Evolutionary conservation across 2,329 filamentous ascomycete genomes (phyloP).

Genomic region (Alternaria triticimaculans): DNA sequence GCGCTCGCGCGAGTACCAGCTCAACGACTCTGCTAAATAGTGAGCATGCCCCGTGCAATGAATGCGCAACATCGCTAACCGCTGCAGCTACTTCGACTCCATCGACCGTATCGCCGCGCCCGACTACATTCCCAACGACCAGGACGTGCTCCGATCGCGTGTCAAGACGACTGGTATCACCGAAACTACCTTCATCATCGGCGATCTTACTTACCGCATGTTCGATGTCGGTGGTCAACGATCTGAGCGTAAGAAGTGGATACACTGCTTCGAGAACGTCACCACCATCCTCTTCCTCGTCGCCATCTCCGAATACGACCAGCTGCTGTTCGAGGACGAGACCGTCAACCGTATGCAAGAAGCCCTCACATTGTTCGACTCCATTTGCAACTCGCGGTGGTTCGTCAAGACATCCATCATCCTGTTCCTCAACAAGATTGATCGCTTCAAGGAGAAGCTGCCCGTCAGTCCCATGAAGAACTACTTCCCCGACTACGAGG

Average conservation of each 20-base stretch:
- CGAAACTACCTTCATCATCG: slow-evolving; percentile 94
- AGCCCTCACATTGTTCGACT: slow-evolving; percentile 73
- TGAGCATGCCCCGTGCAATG: slow-evolving; percentile 58
- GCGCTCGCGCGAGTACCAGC: slow-evolving; percentile 91
- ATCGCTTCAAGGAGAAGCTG: slow-evolving; percentile 77
- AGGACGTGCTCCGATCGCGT: slow-evolving; percentile 93
- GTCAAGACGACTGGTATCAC: slow-evolving; percentile 98
- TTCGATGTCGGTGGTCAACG: slow-evolving; percentile 96
- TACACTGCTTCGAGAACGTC: slow-evolving; percentile 98
- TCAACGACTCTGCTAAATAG: slow-evolving; percentile 97
- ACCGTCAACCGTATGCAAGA: slow-evolving; percentile 80
- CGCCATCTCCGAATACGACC: slow-evolving; percentile 96
- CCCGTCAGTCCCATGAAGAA: slow-evolving; percentile 77
- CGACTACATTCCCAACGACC: slow-evolving; percentile 93
- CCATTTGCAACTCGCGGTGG: slow-evolving; percentile 75
- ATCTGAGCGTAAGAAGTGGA: slow-evolving; percentile 99
- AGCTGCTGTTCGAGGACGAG: slow-evolving; percentile 94
- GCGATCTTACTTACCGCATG: slow-evolving; percentile 94
- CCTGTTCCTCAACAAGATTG: slow-evolving; percentile 77
- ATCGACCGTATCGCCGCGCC: slow-evolving; percentile 88
- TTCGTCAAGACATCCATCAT: slow-evolving; percentile 77
- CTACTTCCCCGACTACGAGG: slow-evolving; percentile 80
- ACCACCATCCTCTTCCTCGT: slow-evolving; percentile 96
- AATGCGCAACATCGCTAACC: slow-evolving; percentile 22
- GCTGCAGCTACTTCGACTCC: slow-evolving; percentile 87